These are phyloP conservation scores for Penicillium ochrochloron DNA, from an alignment of 495 filamentous ascomycete species.

Conservation along the genomic window DNA sequence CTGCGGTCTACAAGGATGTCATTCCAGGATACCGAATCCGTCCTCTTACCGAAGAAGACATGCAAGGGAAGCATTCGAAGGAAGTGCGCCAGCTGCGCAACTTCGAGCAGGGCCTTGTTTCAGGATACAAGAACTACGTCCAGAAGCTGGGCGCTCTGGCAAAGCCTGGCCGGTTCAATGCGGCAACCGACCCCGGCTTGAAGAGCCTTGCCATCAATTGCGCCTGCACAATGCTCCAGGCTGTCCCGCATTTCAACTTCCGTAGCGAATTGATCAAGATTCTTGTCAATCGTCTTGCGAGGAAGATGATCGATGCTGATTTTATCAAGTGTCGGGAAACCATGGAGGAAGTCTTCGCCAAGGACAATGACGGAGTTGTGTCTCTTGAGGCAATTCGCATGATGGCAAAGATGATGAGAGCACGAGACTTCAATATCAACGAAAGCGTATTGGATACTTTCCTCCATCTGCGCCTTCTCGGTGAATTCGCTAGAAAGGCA, in stretches of 20 bases:
- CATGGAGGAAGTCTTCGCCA: constrained; percentile 78
- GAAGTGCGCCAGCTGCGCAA: constrained; percentile 79
- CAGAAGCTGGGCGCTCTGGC: constrained; percentile 67
- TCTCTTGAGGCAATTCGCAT: constrained; percentile 86
- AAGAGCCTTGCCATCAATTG: constrained; percentile 81
- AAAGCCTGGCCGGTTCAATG: constrained; percentile 51
- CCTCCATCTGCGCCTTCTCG: constrained; percentile 83
- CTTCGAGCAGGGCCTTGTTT: constrained; percentile 83
- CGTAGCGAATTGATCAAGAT: constrained; percentile 84
- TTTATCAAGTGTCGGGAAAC: constrained; percentile 79
- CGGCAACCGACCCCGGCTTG: constrained; percentile 44
- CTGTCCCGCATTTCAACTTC: constrained; percentile 97
- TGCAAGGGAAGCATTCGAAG: constrained; percentile 81
- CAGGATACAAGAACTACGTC: constrained; percentile 82
- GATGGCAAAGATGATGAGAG: constrained; percentile 93
- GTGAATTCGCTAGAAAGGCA: constrained; percentile 81
- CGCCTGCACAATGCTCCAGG: constrained; percentile 73
- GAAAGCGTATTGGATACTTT: constrained; percentile 90
- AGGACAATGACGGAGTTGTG: constrained; percentile 85
- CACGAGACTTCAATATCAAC: constrained; percentile 75
- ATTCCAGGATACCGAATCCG: constrained; percentile 96
- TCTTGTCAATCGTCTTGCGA: constrained; percentile 78
- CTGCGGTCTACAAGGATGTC: constrained; percentile 92
- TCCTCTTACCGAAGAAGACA: constrained; percentile 72
- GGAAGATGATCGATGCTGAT: constrained; percentile 66